Percentiles rank a stretch among this genome's conserved stretches.
Conservation (phyloP, 2,329 filamentous ascomycete genomes). For the Neofusicoccum sp. region DNA sequence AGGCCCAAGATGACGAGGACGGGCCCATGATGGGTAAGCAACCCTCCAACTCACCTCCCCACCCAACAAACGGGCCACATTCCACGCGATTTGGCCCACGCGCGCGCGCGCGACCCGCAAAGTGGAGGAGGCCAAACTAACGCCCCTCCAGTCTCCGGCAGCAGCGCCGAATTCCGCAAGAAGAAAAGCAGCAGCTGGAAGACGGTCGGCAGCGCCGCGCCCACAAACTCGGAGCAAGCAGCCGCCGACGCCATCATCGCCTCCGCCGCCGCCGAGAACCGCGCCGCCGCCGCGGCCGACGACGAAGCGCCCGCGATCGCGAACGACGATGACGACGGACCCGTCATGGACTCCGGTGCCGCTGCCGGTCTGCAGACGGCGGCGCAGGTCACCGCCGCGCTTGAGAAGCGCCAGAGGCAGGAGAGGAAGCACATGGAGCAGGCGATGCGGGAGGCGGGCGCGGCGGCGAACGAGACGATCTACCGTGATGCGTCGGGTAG, state of each 20-base stretch:
- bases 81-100: constrained; percentile 29
- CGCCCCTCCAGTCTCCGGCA: constrained; percentile 24
- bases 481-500: constrained; percentile 93
- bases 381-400: constrained; percentile 60
- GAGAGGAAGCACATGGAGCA: constrained; percentile 54
- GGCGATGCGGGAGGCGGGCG: constrained; percentile 46
- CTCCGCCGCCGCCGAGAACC: constrained; percentile 66
- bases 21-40: constrained; percentile 41
- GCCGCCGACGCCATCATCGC: constrained; percentile 78
- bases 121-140: not conserved
- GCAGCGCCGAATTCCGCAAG: constrained; percentile 60
- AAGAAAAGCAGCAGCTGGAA: constrained; percentile 70
- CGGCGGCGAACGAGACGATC: constrained; percentile 67
- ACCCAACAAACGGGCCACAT: constrained; percentile 25
- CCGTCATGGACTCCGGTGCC: constrained; percentile 81
- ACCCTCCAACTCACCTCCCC: constrained; percentile 23
- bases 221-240: constrained; percentile 55
- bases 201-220: constrained; percentile 56
- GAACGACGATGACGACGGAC: constrained; percentile 42
- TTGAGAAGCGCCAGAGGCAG: constrained; percentile 63
- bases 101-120: not conserved
- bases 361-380: constrained; percentile 85
- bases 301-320: constrained; percentile 49
- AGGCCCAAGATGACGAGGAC: constrained; percentile 58
- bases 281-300: constrained; percentile 44